Evolutionary conservation across 75 land plant genomes (phyloP).

Genomic region (Picea glauca): DNA sequence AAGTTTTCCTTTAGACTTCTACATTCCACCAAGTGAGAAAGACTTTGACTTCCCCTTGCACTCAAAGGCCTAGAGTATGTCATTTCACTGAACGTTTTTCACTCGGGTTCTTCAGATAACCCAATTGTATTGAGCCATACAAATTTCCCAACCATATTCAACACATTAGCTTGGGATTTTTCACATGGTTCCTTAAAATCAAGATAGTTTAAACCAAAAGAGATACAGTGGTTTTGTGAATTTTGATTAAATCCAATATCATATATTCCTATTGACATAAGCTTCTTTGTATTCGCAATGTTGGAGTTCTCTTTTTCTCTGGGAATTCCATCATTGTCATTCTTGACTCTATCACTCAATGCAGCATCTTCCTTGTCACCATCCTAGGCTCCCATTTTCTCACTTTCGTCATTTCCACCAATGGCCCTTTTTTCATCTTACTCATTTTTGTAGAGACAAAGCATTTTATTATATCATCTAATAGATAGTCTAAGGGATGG

Average conservation of each 20-base stretch:
- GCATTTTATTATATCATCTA: too few relatives aligned
- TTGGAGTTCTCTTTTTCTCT: too few relatives aligned
- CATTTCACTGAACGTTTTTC: slow-evolving; percentile 1
- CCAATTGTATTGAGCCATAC: slow-evolving; percentile 29
- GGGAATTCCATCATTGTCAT: too few relatives aligned
- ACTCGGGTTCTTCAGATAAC: slow-evolving; percentile 22
- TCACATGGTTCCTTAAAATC: slow-evolving; percentile 72
- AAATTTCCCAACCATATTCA: slow-evolving; percentile 61
- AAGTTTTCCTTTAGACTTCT: slow-evolving; percentile 13
- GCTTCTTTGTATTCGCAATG: too few relatives aligned
- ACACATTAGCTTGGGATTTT: slow-evolving; percentile 54
- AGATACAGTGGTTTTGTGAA: background rate
- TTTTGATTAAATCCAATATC: background rate
- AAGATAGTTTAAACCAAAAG: slow-evolving; percentile 63
- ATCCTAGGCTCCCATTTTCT: too few relatives aligned
- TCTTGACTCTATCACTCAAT: too few relatives aligned
- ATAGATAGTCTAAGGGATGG: too few relatives aligned
- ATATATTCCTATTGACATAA: background rate
- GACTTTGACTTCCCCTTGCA: slow-evolving; percentile 22
- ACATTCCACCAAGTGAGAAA: slow-evolving; percentile 28
- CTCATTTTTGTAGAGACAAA: too few relatives aligned
- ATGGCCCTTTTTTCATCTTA: too few relatives aligned
- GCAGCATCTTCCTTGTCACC: too few relatives aligned
- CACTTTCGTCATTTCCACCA: too few relatives aligned
- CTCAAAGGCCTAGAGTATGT: slow-evolving; percentile 18